Conservation (phyloP, 345 rosid genomes). For the Hibiscus tridactylites region DNA sequence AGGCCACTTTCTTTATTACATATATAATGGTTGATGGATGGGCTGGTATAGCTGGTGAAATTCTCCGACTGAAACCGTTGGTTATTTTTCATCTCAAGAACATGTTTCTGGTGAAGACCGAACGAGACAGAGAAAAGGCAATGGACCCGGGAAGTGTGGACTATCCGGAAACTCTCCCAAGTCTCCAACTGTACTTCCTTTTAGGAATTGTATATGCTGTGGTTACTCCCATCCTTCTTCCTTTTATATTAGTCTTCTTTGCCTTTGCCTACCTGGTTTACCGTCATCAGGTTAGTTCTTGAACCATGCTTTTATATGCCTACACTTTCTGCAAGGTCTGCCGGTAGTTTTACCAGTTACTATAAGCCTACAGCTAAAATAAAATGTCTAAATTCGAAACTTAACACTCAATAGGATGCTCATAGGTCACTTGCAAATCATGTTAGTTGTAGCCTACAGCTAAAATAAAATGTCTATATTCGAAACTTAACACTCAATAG, state of each 20-base stretch:
- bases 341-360: too few species aligned
- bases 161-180: slow-evolving; percentile 79
- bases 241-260: slow-evolving; percentile 79
- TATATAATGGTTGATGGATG: slow-evolving; percentile 69
- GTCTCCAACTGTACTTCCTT: slow-evolving; percentile 87
- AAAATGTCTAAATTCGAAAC: too few species aligned
- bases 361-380: too few species aligned
- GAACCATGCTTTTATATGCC: background rate
- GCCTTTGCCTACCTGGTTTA: slow-evolving; percentile 88
- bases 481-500: too few species aligned
- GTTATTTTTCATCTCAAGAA: slow-evolving; percentile 90
- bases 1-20: too few species aligned
- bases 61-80: slow-evolving; percentile 72
- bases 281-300: slow-evolving; percentile 78
- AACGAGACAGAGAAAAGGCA: slow-evolving; percentile 68
- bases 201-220: slow-evolving; percentile 90
- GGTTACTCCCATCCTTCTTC: slow-evolving; percentile 91
- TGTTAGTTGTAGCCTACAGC: background rate
- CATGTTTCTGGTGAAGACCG: slow-evolving; percentile 84
- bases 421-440: background rate
- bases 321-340: too few species aligned
- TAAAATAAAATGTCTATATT: too few species aligned
- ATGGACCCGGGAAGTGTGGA: slow-evolving; percentile 87
- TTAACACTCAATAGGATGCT: background rate
- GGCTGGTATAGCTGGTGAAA: slow-evolving; percentile 97